Evolutionary conservation across 2,329 filamentous ascomycete genomes (phyloP), one percentile per base, ranked within the genome.

Genomic region (Aspergillus proliferans): DNA sequence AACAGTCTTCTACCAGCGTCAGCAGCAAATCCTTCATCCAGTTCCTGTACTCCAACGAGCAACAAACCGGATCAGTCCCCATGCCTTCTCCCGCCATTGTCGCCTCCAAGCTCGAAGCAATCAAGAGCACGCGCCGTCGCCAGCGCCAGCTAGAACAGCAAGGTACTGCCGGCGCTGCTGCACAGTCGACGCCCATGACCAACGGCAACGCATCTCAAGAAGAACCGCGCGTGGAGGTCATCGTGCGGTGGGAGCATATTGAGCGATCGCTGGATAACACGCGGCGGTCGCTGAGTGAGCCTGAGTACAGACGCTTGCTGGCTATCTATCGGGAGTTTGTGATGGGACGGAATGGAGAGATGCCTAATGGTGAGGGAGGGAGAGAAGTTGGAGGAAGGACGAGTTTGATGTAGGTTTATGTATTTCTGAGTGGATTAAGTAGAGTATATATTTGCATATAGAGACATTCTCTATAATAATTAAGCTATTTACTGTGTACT

Each of bases 241-340:
- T 89, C 38, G 92, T 98, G 52, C 77, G 78, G 26, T 95, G 89
- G 88, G 80, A 82, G 51, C 92, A 98, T 69, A 76, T 98, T 33
- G 78, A 85, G 64, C 86, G 85, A 59, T 87, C 87, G 36, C 75
- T 98, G 49, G 79, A 80, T 19, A 85, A 74, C 44, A 96, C 92
- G 4, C 77, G 91, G 56, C 82, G 88, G 19, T 94, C 88, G 67
- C 94, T 97, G 58, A 88, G 86, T 63, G 75, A 76, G 3, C 81
- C 89, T 51, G 93, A 98, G 72, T 80, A 84, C 60, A 77, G 74
- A 53, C 76, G 92, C 51, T 70, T 98, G 56, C 78, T 82, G 60
- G 81, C 81, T 38, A 96, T 98, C 52, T 98, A 98, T 66, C 77
- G 79, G 14, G 93, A 98, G 71, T 98, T 98, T 75, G 85, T 96